These are phyloP conservation scores for Fusarium palustre DNA, from an alignment of 2,329 filamentous ascomycete genomes.

Conservation along the genomic window DNA sequence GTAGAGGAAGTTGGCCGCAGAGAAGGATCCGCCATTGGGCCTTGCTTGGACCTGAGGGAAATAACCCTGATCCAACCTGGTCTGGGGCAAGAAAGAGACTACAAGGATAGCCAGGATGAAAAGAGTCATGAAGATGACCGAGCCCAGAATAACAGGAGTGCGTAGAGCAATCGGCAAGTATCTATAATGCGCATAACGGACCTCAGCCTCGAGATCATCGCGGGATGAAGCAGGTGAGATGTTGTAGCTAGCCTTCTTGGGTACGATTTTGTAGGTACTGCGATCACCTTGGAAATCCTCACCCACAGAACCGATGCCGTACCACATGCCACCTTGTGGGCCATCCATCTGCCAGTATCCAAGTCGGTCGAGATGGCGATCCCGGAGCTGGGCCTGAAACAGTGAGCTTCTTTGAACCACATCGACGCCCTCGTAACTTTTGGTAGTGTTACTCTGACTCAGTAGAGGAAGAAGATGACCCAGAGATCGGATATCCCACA, in stretches of 20 bases:
- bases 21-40: slow-evolving; percentile 75
- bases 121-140: slow-evolving; percentile 68
- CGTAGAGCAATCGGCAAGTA: slow-evolving; percentile 84
- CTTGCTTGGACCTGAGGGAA: slow-evolving; percentile 72
- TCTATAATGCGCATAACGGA: slow-evolving; percentile 58
- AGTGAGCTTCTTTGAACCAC: slow-evolving; percentile 63
- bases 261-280: slow-evolving; percentile 43
- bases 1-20: slow-evolving; percentile 88
- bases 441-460: slow-evolving; percentile 81
- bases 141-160: slow-evolving; percentile 72
- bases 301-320: slow-evolving; percentile 73
- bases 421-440: slow-evolving; percentile 77
- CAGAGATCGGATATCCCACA: slow-evolving; percentile 86
- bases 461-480: slow-evolving; percentile 84
- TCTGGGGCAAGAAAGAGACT: slow-evolving; percentile 80
- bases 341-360: slow-evolving; percentile 86
- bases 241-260: slow-evolving; percentile 49
- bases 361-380: slow-evolving; percentile 75
- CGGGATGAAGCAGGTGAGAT: slow-evolving; percentile 49
- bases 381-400: slow-evolving; percentile 65
- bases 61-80: slow-evolving; percentile 77
- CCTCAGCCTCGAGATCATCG: slow-evolving; percentile 45
- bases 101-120: slow-evolving; percentile 78
- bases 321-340: slow-evolving; percentile 75
- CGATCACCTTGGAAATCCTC: slow-evolving; percentile 44